These are phyloP conservation scores for Rhizopogon sp. DNA, from an alignment of 768 basidiomycete genomes.

Conservation along the genomic window DNA sequence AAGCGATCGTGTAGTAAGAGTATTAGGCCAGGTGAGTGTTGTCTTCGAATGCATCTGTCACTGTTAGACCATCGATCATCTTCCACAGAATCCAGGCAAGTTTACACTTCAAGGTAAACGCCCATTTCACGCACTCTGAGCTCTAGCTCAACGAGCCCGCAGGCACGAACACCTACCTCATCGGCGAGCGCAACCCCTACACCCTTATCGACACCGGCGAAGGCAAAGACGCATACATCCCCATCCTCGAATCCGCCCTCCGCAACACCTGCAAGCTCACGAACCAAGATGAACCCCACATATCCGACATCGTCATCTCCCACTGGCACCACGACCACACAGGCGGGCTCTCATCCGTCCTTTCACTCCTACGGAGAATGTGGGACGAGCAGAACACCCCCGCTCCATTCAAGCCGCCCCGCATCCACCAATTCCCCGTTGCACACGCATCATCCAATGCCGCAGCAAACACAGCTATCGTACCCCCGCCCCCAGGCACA, in stretches of 20 bases:
- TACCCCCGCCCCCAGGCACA: slow-evolving; percentile 33
- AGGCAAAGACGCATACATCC: slow-evolving; percentile 62
- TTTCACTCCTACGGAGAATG: slow-evolving; percentile 57
- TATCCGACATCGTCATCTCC: slow-evolving; percentile 89
- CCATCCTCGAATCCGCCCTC: slow-evolving; percentile 61
- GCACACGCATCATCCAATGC: slow-evolving; percentile 24
- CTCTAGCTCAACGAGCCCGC: background rate
- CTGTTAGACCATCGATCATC: background rate
- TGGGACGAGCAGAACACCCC: slow-evolving; percentile 50
- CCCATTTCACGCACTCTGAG: background rate
- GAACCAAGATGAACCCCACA: slow-evolving; percentile 41
- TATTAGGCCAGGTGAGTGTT: slow-evolving; percentile 67
- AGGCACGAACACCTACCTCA: slow-evolving; percentile 90
- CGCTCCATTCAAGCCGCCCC: slow-evolving; percentile 55
- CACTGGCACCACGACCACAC: slow-evolving; percentile 91
- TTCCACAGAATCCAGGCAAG: slow-evolving; percentile 73
- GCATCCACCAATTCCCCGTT: slow-evolving; percentile 69
- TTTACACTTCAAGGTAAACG: slow-evolving; percentile 78
- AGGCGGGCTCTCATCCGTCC: slow-evolving; percentile 67
- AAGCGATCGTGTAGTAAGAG: slow-evolving; percentile 59
- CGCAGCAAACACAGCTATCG: slow-evolving; percentile 35
- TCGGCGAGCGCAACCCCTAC: slow-evolving; percentile 67
- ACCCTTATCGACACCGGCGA: slow-evolving; percentile 83
- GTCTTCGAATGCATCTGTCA: background rate
- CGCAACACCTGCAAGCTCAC: slow-evolving; percentile 28